phyloP scores from a whole-genome alignment of 148 eudicot species.

The Euryodendron excelsum region DNA sequence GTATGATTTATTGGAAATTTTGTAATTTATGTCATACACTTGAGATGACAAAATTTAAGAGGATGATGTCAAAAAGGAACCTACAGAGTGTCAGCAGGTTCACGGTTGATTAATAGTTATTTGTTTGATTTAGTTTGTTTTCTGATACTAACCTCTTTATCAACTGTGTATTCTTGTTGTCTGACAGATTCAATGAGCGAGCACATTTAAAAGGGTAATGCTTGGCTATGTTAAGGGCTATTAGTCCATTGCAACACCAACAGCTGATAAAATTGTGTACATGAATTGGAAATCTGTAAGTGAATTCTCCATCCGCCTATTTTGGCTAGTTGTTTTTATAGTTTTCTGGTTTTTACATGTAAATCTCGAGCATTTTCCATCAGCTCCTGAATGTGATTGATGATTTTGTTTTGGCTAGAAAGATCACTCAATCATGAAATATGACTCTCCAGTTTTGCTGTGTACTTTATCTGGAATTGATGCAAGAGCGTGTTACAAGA shows the following conservation, averaged over 20 bases:
- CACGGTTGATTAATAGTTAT: background rate
- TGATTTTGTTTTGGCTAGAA: background rate
- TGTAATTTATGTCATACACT: background rate
- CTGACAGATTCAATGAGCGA: background rate
- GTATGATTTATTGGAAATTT: background rate
- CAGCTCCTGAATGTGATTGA: background rate
- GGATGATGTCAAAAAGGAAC: background rate
- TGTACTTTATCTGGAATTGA: background rate
- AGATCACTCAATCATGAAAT: background rate
- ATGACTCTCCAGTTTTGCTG: background rate
- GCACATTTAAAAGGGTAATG: background rate
- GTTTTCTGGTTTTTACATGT: background rate
- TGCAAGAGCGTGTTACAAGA: background rate
- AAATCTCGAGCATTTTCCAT: background rate
- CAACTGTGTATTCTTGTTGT: background rate
- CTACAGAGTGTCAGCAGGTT: background rate
- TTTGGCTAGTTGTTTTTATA: background rate
- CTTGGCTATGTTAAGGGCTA: background rate
- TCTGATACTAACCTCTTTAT: background rate
- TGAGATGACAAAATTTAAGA: background rate
- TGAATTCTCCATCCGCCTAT: background rate
- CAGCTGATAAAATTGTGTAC: background rate
- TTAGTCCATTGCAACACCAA: background rate
- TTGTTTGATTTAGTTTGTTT: background rate
- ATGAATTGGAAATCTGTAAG: background rate